These are phyloP conservation scores for Psilocybe sp. DNA, from an alignment of 768 basidiomycete species.

Conservation along the genomic window DNA sequence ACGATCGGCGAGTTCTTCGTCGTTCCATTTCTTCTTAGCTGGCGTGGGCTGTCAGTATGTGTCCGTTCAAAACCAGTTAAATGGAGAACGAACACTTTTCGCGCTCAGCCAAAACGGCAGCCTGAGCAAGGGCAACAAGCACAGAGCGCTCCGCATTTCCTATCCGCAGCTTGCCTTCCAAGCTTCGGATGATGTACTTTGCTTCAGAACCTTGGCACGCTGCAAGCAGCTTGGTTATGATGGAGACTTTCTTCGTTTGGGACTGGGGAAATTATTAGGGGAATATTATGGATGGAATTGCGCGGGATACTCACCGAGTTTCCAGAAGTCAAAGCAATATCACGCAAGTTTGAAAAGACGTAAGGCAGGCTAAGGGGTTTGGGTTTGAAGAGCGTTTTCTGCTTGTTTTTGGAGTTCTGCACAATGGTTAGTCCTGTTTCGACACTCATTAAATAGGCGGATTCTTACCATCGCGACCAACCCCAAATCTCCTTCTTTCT, in stretches of 20 bases:
- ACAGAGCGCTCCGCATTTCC: constrained; percentile 96
- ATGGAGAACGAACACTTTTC: constrained; percentile 44
- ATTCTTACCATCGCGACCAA: constrained; percentile 86
- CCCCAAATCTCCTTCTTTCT: constrained; percentile 94
- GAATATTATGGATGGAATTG: not conserved
- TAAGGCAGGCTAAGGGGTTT: constrained; percentile 85
- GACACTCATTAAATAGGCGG: not conserved
- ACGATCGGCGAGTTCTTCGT: constrained; percentile 67
- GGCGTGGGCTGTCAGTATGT: constrained; percentile 1
- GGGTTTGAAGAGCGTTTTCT: constrained; percentile 92
- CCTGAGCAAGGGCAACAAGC: constrained; percentile 92
- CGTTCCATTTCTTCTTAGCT: constrained; percentile 74
- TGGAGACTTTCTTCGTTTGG: constrained; percentile 91
- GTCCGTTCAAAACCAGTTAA: not conserved
- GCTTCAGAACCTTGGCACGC: constrained; percentile 91
- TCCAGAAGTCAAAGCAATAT: constrained; percentile 85
- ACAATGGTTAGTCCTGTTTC: constrained; percentile 1
- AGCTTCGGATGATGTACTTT: constrained; percentile 92
- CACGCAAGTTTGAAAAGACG: constrained; percentile 87
- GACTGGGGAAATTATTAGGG: constrained; percentile 50
- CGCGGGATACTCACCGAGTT: constrained; percentile 56
- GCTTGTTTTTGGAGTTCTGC: constrained; percentile 89
- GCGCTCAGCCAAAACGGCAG: constrained; percentile 78
- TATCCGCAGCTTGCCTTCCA: constrained; percentile 96
- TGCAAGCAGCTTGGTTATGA: constrained; percentile 91